phyloP scores from a whole-genome alignment of 306 rosid genomes.

The Dalbergia oliveri region DNA sequence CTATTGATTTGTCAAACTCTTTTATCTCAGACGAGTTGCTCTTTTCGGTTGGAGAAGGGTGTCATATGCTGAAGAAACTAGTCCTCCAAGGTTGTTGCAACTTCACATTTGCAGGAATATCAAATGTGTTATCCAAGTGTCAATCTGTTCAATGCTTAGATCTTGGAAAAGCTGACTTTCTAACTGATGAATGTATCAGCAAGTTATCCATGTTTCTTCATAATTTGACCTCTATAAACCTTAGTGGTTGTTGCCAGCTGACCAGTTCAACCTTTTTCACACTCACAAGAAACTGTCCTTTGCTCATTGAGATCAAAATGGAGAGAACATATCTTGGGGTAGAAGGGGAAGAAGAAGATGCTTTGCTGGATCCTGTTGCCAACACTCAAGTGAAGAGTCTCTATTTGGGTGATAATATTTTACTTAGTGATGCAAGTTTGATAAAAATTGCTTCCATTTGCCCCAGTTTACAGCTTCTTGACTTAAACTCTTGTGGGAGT shows the following conservation, averaged over 20 bases:
- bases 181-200: conserved; percentile 59
- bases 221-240: conserved; percentile 62
- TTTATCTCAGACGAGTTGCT: conserved; percentile 71
- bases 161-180: conserved; percentile 58
- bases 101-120: conserved; percentile 64
- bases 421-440: conserved; percentile 48
- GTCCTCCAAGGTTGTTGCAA: conserved; percentile 56
- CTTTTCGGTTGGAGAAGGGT: conserved; percentile 57
- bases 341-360: conserved; percentile 38
- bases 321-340: conserved; percentile 56
- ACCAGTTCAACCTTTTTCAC: conserved; percentile 64
- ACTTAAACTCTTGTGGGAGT: conserved; percentile 54
- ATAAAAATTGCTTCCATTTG: conserved; percentile 52
- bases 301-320: conserved; percentile 66
- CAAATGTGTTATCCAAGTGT: conserved; percentile 54
- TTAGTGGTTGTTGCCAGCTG: conserved; percentile 55
- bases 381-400: conserved; percentile 57
- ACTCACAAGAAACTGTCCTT: conserved; percentile 64
- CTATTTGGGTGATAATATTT: conserved; percentile 54
- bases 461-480: conserved; percentile 64
- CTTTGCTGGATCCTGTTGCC: conserved; percentile 23
- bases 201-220: conserved; percentile 61
- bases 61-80: conserved; percentile 63
- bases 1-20: conserved; percentile 58
- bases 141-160: conserved; percentile 61